Conservation (phyloP, 2,329 filamentous ascomycete genomes). For the Ascochyta fabae region DNA sequence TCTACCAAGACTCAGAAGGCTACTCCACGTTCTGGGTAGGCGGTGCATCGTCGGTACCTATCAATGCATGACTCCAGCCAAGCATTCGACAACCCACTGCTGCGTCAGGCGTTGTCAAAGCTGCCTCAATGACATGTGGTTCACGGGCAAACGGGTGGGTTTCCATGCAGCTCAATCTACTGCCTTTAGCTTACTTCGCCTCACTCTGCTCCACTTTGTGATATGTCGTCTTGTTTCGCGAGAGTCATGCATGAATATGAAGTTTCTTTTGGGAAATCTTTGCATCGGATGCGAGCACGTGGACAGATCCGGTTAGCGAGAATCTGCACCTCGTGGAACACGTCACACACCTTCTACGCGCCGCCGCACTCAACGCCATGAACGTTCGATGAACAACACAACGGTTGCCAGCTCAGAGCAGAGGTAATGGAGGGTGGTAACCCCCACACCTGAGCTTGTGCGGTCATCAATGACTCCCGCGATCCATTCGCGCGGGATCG, state of each 20-base stretch:
- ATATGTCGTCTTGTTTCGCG: slow-evolving; percentile 1
- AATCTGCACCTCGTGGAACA: slow-evolving; percentile 29
- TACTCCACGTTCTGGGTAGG: background rate
- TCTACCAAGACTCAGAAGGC: background rate
- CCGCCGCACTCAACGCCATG: slow-evolving; percentile 26
- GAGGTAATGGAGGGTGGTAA: slow-evolving; percentile 25
- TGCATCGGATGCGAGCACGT: slow-evolving; percentile 18
- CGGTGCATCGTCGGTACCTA: background rate
- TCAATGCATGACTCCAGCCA: background rate
- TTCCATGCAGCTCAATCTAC: background rate
- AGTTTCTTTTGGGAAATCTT: slow-evolving; percentile 10
- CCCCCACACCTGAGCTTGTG: slow-evolving; percentile 27
- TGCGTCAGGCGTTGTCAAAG: slow-evolving; percentile 11
- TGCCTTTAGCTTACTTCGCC: slow-evolving; percentile 4
- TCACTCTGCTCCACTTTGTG: slow-evolving; percentile 7
- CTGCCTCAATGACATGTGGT: background rate
- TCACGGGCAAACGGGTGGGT: slow-evolving; percentile 14
- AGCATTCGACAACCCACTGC: slow-evolving; percentile 5
- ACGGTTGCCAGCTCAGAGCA: slow-evolving; percentile 37
- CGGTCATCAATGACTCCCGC: slow-evolving; percentile 11
- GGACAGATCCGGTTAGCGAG: slow-evolving; percentile 20
- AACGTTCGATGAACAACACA: slow-evolving; percentile 35
- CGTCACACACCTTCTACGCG: slow-evolving; percentile 30
- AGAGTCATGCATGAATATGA: slow-evolving; percentile 14
- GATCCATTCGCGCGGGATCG: slow-evolving; percentile 17